A percentile compares a stretch with the other conserved stretches of the same genome.
Conservation (phyloP, 495 filamentous ascomycete species). For the Beverwykella pulmonaria region DNA sequence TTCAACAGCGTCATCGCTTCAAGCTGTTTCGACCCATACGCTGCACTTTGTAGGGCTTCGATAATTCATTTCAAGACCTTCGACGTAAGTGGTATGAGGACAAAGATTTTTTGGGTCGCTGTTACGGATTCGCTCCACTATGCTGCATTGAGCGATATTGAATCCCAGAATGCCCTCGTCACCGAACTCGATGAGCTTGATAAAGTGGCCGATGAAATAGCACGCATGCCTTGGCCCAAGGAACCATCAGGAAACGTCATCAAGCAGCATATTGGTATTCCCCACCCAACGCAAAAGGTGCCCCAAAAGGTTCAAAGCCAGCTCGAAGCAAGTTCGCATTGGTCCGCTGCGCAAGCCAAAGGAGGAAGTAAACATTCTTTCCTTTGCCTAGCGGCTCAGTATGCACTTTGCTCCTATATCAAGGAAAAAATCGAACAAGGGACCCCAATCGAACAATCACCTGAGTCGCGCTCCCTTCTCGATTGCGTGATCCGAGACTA, state of each 20-base stretch:
- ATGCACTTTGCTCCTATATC: conserved; percentile 3
- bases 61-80: conserved; percentile 2
- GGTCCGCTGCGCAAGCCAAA: conserved; percentile 8
- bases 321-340: neutral
- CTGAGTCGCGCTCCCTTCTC: conserved; percentile 9
- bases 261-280: conserved; percentile 6
- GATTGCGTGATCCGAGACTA: conserved; percentile 9
- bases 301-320: neutral
- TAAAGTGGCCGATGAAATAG: neutral
- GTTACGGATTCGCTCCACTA: conserved; percentile 3
- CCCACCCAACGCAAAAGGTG: conserved; percentile 7
- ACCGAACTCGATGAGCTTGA: conserved; percentile 6
- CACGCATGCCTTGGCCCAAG: conserved; percentile 7
- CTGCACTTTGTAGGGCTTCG: conserved; percentile 3
- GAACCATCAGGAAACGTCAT: conserved; percentile 9
- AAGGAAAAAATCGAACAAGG: conserved; percentile 4
- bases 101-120: neutral
- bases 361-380: conserved; percentile 8
- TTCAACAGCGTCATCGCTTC: conserved; percentile 5
- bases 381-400: conserved; percentile 6
- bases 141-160: conserved; percentile 2
- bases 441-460: neutral
- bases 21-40: conserved; percentile 9
- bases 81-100: neutral
- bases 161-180: neutral